phyloP scores from a whole-genome alignment of 2,329 filamentous ascomycete species.

The Magnaporthales sp. region DNA sequence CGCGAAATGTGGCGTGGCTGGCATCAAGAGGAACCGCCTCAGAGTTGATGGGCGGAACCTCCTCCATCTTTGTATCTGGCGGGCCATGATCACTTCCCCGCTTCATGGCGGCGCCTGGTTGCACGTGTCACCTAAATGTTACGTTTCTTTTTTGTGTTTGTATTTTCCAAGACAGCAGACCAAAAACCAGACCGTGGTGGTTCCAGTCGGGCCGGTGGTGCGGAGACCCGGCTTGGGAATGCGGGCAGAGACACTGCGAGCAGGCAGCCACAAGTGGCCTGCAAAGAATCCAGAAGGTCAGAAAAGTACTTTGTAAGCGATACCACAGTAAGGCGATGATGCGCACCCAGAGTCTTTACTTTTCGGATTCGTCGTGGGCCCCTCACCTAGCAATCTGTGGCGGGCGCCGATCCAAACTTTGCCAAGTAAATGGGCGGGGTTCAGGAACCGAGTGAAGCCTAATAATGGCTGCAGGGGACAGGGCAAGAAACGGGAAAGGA shows the following conservation, averaged over 20 bases:
- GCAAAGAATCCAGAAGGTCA: not conserved
- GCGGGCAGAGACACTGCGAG: not conserved
- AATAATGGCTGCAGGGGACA: not conserved
- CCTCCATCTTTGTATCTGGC: not conserved
- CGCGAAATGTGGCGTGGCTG: not conserved
- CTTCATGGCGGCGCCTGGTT: not conserved
- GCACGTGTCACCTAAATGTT: not conserved
- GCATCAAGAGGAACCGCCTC: not conserved
- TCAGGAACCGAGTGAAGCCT: not conserved
- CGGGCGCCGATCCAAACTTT: constrained; percentile 1
- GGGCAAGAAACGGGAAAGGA: not conserved
- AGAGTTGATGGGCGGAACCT: not conserved
- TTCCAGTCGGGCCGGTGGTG: constrained; percentile 1
- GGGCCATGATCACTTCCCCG: not conserved
- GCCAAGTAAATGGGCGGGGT: not conserved
- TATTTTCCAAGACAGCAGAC: not conserved
- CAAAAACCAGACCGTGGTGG: not conserved
- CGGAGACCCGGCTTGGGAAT: not conserved
- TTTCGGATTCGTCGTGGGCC: not conserved
- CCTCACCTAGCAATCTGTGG: not conserved
- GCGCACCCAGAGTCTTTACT: not conserved
- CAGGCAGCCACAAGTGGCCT: not conserved
- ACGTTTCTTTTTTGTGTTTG: not conserved
- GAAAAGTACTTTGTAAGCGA: not conserved
- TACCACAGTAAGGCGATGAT: not conserved